Evolutionary conservation across 2,329 filamentous ascomycete species (phyloP).

Genomic region (Fusarium gaditjirri): DNA sequence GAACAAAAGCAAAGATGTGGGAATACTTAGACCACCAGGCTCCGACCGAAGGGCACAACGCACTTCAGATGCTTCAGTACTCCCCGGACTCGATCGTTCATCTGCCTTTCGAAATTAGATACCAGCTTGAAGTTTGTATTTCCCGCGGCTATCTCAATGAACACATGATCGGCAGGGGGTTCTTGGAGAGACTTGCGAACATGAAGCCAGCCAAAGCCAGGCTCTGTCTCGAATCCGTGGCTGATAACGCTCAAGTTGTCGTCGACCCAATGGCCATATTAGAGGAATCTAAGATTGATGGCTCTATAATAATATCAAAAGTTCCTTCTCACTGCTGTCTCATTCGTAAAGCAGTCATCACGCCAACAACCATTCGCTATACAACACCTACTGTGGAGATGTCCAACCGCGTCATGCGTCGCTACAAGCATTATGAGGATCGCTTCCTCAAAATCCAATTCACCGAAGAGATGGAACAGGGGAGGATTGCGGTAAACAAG

Average conservation of each 20-base stretch:
- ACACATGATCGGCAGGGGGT: slow-evolving; percentile 74
- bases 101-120: slow-evolving; percentile 79
- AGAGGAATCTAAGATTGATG: slow-evolving; percentile 59
- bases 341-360: slow-evolving; percentile 81
- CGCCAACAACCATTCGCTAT: slow-evolving; percentile 84
- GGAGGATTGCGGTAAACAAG: slow-evolving; percentile 64
- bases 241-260: slow-evolving; percentile 69
- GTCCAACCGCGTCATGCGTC: slow-evolving; percentile 86
- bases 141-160: slow-evolving; percentile 82
- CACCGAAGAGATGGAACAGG: slow-evolving; percentile 77
- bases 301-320: slow-evolving; percentile 58
- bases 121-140: slow-evolving; percentile 94
- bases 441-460: slow-evolving; percentile 92
- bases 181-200: slow-evolving; percentile 70
- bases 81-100: slow-evolving; percentile 34
- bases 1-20: slow-evolving; percentile 45
- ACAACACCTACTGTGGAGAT: slow-evolving; percentile 83
- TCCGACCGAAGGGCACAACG: slow-evolving; percentile 29
- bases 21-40: slow-evolving; percentile 45
- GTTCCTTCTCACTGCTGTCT: slow-evolving; percentile 79
- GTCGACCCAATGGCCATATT: slow-evolving; percentile 81
- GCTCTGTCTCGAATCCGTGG: slow-evolving; percentile 78
- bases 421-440: slow-evolving; percentile 74
- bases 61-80: slow-evolving; percentile 45
- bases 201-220: slow-evolving; percentile 62